phyloP scores from a whole-genome alignment of 768 basidiomycete species.

The Boletellus ananas region DNA sequence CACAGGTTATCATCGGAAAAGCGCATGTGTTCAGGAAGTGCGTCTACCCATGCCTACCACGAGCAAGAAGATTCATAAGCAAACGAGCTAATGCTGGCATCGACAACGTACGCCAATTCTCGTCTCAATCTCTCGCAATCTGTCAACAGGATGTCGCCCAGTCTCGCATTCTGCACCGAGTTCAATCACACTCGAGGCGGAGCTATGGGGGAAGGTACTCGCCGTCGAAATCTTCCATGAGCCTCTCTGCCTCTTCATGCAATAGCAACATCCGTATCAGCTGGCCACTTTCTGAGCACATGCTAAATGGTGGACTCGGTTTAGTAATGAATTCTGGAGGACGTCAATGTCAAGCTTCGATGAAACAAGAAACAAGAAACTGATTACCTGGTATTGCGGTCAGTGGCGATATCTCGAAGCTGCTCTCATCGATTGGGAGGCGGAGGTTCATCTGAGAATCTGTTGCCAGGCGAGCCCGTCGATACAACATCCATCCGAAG shows the following conservation, averaged over 20 bases:
- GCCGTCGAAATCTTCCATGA: constrained; percentile 52
- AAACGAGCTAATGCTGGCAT: background rate
- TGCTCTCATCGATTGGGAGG: constrained; percentile 77
- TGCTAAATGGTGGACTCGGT: constrained; percentile 54
- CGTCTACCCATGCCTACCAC: constrained; percentile 57
- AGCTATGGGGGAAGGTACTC: constrained; percentile 11
- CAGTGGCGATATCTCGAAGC: constrained; percentile 65
- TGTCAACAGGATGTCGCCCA: constrained; percentile 30
- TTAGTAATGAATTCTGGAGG: constrained; percentile 63
- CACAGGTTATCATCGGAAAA: constrained; percentile 67
- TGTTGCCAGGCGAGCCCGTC: constrained; percentile 34
- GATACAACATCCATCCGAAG: constrained; percentile 37
- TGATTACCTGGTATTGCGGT: constrained; percentile 31
- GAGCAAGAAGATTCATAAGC: constrained; percentile 8
- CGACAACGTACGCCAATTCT: constrained; percentile 35
- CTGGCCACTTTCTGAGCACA: constrained; percentile 61
- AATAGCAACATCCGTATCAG: constrained; percentile 66
- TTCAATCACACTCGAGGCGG: constrained; percentile 14
- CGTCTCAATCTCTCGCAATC: constrained; percentile 41
- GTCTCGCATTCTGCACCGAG: constrained; percentile 22
- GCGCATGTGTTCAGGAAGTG: constrained; percentile 66
- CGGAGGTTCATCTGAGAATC: constrained; percentile 53
- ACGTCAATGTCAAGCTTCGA: constrained; percentile 6
- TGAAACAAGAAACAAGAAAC: background rate
- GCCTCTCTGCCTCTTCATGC: constrained; percentile 56